A percentile compares a stretch with the other conserved stretches of the same genome.
Conservation (phyloP, 1,284 basidiomycete species). For the Ganoderma resinaceum region DNA sequence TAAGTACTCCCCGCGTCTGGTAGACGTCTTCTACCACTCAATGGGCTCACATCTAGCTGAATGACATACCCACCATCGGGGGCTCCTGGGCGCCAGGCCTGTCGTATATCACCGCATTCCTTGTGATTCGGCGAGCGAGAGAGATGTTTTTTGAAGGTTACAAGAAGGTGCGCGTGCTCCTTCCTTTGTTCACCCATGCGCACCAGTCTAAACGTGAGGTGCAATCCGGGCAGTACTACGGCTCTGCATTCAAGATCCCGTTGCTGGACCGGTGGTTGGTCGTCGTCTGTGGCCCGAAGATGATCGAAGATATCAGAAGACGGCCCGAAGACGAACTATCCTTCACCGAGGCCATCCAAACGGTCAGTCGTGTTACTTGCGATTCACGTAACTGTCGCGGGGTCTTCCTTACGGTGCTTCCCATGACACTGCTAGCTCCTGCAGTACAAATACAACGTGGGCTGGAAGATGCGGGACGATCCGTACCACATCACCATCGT, state of each 20-base stretch:
- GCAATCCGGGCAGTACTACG: conserved; percentile 29
- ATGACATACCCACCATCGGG: conserved; percentile 37
- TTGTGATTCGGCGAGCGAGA: conserved; percentile 19
- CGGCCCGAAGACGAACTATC: conserved; percentile 44
- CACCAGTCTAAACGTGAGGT: neutral
- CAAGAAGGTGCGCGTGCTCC: conserved; percentile 13
- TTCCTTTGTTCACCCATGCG: neutral
- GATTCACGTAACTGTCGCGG: neutral
- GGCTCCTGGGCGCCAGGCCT: conserved; percentile 26
- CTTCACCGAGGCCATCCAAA: conserved; percentile 35
- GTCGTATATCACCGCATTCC: conserved; percentile 33
- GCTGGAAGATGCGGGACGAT: conserved; percentile 33
- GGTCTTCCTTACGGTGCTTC: neutral
- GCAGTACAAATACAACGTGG: conserved; percentile 38
- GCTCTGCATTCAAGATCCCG: conserved; percentile 43
- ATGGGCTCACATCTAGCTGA: neutral
- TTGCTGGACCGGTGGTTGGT: conserved; percentile 41
- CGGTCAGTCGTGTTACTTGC: conserved; percentile 31
- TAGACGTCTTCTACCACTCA: neutral
- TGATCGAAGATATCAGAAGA: conserved; percentile 45
- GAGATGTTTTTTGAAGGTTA: conserved; percentile 31
- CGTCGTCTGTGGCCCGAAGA: conserved; percentile 40
- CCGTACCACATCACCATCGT: conserved; percentile 39
- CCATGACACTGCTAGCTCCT: conserved; percentile 24
- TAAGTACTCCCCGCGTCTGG: neutral